A percentile compares a stretch with the other conserved stretches of the same genome.
Conservation (phyloP, 2,329 filamentous ascomycete genomes). For the Aspergillus ibericus region DNA sequence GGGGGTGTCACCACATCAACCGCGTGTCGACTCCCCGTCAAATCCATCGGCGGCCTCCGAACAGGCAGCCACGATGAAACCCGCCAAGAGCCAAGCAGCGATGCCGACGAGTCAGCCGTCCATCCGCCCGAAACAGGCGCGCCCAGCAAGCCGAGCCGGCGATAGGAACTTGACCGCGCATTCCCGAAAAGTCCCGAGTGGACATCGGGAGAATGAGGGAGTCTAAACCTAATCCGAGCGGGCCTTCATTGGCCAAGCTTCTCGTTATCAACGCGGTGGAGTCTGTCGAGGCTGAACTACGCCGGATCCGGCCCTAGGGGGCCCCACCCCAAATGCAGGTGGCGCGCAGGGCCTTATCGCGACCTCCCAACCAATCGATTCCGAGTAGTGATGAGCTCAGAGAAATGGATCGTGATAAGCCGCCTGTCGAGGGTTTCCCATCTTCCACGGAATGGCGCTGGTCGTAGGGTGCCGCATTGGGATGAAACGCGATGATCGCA, state of each 20-base stretch:
- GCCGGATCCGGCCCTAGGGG: conserved; percentile 4
- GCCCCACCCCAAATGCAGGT: conserved; percentile 13
- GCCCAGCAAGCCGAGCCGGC: neutral
- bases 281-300: conserved; percentile 6
- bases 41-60: neutral
- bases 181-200: conserved; percentile 9
- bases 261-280: conserved; percentile 19
- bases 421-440: neutral
- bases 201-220: conserved; percentile 13
- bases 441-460: neutral
- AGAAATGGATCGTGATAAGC: conserved; percentile 18
- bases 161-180: neutral
- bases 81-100: neutral
- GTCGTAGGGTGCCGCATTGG: neutral
- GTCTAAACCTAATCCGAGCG: neutral
- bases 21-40: no score
- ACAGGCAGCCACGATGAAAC: no score
- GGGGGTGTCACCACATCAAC: neutral
- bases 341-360: conserved; percentile 21
- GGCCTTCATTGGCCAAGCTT: conserved; percentile 16
- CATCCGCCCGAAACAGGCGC: neutral
- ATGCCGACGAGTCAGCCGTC: neutral
- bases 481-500: neutral
- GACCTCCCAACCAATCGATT: conserved; percentile 19
- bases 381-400: conserved; percentile 17